Evolutionary conservation across 371 early-diverging fungal genomes (phyloP), one percentile per base, ranked within the genome.

Genomic region (Phascolomyces articulosus): DNA sequence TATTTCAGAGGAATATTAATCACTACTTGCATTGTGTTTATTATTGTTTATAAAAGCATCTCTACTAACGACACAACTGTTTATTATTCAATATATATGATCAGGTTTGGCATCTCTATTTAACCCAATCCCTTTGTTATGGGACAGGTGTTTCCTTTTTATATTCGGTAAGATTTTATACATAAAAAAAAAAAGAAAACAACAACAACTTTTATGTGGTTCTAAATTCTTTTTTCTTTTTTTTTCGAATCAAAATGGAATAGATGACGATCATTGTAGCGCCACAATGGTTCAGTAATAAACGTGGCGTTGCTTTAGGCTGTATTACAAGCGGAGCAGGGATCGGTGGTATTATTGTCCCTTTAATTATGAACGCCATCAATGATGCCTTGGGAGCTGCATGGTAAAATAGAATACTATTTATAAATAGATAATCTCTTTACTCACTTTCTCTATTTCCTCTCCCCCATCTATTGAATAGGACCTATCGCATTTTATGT

Each of bases 261-360:
- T 28, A 60, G 61, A 61, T 89, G 89, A 63, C 47, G 26, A 67
- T 85, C 47, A 48, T 75, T 18, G 67, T 87, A 3, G 85, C 88
- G 1, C 63, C 88, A 0, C 91, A 91, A 60, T 94, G 90, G 89
- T 94, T 93, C 70, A 63, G 61, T 13, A 80, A 80, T n/a, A 60
- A 74, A 27, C 84, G 89, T 18, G 91, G 91, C 0, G 55, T 94
- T 54, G 94, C 92, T 13, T 83, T 88, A 0, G 95, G 94, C 1
- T 80, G 93, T 9, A 84, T 88, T 16, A 84, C 89, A 21, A 77
- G 90, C 65, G 95, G 93, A 11, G 78, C 86, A 3, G 91, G 93
- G 18, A 74, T 91, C 44, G 94, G 94, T 31, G 93, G 93, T 0
- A 77, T 93, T 2, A 80, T 85, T 16, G 75, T 92, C 65, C 82